These are phyloP conservation scores for Vachellia pachyceras DNA, from an alignment of 306 rosid species.

Conservation along the genomic window DNA sequence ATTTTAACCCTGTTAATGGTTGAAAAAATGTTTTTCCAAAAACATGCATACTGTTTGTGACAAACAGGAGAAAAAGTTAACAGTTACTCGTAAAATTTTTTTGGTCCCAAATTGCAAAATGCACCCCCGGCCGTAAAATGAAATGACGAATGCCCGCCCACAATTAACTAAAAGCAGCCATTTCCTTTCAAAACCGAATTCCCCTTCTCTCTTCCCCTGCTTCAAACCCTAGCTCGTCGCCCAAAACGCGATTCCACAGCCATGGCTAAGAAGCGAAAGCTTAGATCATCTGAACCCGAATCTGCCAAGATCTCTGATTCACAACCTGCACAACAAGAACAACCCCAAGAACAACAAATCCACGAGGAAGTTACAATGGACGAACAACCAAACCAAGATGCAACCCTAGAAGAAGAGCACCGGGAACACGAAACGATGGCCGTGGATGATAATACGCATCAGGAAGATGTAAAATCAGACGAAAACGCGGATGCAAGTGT, in stretches of 20 bases:
- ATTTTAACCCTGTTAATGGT: no score
- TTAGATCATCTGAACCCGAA: constrained; percentile 61
- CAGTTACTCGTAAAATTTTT: no score
- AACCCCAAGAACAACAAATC: constrained; percentile 24
- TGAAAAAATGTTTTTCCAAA: no score
- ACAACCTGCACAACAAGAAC: background rate
- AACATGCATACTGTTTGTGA: no score
- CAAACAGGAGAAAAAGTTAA: no score
- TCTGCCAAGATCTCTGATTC: constrained; percentile 47
- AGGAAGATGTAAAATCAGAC: background rate
- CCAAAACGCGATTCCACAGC: constrained; percentile 24
- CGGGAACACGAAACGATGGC: constrained; percentile 41
- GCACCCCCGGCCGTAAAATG: no score
- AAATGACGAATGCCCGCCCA: no score
- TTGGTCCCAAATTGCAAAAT: no score
- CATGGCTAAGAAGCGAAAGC: constrained; percentile 85
- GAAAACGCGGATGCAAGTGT: background rate
- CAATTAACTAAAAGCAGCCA: background rate
- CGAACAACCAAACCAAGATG: constrained; percentile 30
- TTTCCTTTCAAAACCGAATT: background rate
- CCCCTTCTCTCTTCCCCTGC: background rate
- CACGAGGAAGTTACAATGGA: constrained; percentile 21
- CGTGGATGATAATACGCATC: constrained; percentile 40
- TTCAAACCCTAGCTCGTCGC: constrained; percentile 49
- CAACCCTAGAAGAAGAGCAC: constrained; percentile 30